phyloP scores from a whole-genome alignment of 176 grass and related monocot species.

The Oryza rufipogon region DNA sequence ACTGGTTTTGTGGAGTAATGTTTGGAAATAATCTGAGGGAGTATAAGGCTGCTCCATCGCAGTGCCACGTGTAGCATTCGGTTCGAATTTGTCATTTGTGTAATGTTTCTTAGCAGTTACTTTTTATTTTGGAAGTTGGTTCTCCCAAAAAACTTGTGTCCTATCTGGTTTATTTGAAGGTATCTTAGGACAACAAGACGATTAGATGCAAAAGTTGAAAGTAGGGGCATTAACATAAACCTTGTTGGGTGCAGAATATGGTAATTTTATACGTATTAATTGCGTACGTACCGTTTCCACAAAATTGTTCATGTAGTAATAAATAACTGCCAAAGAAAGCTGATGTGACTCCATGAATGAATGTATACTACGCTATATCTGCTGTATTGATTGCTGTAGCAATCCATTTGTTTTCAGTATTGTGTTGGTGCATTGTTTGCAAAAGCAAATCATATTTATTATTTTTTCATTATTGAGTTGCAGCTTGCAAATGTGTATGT shows the following conservation, averaged over 20 bases:
- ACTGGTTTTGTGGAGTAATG: not conserved
- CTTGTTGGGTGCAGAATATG: not conserved
- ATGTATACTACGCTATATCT: not conserved
- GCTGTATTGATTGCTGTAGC: not conserved
- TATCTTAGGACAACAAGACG: not conserved
- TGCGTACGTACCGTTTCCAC: not conserved
- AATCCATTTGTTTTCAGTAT: not conserved
- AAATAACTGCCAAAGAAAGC: not conserved
- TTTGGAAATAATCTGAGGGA: not conserved
- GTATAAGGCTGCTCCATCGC: not conserved
- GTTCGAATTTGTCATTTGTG: not conserved
- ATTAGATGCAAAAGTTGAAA: not conserved
- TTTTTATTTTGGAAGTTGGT: not conserved
- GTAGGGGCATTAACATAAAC: not conserved
- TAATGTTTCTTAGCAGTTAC: not conserved
- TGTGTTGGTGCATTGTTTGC: not conserved
- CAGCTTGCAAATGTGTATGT: not conserved
- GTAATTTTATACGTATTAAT: not conserved
- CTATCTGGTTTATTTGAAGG: not conserved
- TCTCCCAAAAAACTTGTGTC: not conserved
- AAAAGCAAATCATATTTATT: not conserved
- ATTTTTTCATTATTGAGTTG: not conserved
- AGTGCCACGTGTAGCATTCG: not conserved
- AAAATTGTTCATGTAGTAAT: not conserved
- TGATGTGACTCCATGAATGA: not conserved